Conservation (phyloP, 495 filamentous ascomycete species). For the Neurospora sp. region DNA sequence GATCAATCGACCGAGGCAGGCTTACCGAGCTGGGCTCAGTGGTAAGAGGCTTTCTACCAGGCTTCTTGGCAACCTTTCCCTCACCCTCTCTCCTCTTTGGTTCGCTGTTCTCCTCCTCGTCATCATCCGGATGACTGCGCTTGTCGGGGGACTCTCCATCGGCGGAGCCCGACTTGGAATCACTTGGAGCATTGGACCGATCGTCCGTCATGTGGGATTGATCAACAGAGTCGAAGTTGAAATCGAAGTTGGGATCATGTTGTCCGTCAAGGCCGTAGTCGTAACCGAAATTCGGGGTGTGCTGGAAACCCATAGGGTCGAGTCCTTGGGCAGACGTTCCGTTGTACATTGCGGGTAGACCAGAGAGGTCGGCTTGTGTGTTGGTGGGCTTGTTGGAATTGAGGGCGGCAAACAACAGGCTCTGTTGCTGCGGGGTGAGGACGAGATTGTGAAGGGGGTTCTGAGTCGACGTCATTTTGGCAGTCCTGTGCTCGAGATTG, state of each 20-base stretch:
- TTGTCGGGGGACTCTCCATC: conserved; percentile 70
- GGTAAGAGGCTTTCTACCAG: conserved; percentile 89
- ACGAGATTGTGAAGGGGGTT: conserved; percentile 33
- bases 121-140: conserved; percentile 67
- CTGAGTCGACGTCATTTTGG: conserved; percentile 36
- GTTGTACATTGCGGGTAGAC: conserved; percentile 34
- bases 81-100: conserved; percentile 75
- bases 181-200: conserved; percentile 46
- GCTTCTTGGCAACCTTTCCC: conserved; percentile 77
- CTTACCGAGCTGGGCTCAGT: conserved; percentile 93
- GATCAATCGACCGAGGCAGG: conserved; percentile 8
- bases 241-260: conserved; percentile 40
- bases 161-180: conserved; percentile 41
- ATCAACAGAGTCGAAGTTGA: conserved; percentile 61
- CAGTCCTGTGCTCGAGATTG: conserved; percentile 15
- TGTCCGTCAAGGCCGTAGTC: conserved; percentile 46
- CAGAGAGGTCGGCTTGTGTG: conserved; percentile 37
- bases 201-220: conserved; percentile 65
- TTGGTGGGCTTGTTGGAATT: conserved; percentile 53
- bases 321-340: conserved; percentile 38
- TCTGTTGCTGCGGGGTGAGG: conserved; percentile 79
- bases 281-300: conserved; percentile 72
- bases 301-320: conserved; percentile 39
- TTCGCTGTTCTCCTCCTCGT: conserved; percentile 47
- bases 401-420: conserved; percentile 77